Evolutionary conservation across 495 filamentous ascomycete species (phyloP), one percentile per base, ranked within the genome.

Genomic region (Neurospora terricola): DNA sequence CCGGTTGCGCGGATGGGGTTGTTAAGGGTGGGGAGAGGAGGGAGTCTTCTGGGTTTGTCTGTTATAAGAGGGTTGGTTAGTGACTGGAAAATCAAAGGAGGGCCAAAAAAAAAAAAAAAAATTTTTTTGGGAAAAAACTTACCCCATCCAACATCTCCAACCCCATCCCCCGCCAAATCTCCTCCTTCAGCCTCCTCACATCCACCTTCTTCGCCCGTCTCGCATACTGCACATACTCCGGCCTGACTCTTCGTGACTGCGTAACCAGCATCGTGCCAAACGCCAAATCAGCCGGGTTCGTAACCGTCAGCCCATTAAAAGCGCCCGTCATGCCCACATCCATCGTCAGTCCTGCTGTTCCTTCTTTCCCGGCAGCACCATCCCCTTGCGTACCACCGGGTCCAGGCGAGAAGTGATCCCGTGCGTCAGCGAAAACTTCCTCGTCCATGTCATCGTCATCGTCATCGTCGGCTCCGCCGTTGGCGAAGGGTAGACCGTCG

Each of bases 121-220:
- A 36, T n/a, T n/a, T n/a, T n/a, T n/a, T n/a, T n/a, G n/a, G n/a
- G 18, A 23, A 45, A 69, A 54, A 37, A 81, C 85, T 75, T 77
- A 87, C 85, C 40, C 76, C 74, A 27, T 81, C 75, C 2, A 76
- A 72, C 54, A 84, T 79, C 71, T 89, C 88, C 45, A 92, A 86
- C 23, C 90, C 91, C 81, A 97, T 93, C 8, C 93, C 93, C 81
- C 87, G 91, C 96, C 96, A 99, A 78, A 99, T 90, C 80, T 99
- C 94, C 80, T 94, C 92, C 84, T 99, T 99, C 77, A 99, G 83
- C 79, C 94, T 85, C 69, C 95, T 86, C 0, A 98, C 94, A 78
- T 99, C 96, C n/a, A 99, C 96, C 85, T 98, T 99, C 88, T 97
- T 99, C 16, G 96, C 96, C 34, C 96, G 91, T 37, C 94, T 87